Evolutionary conservation across 1,284 basidiomycete species (phyloP).

Genomic region (Bondarzewia mesenterica): DNA sequence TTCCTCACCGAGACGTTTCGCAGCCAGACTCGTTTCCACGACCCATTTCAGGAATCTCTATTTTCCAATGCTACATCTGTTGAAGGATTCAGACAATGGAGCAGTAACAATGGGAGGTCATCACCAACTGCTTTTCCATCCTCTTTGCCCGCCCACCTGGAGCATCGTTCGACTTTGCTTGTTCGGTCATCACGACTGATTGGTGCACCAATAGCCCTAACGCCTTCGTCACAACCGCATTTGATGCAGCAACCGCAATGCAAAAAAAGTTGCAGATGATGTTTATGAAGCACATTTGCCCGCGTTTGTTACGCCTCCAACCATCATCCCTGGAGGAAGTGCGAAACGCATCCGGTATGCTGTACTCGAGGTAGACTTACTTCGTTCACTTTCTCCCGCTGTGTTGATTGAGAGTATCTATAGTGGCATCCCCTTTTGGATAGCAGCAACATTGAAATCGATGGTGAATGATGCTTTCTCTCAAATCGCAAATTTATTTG

Average conservation of each 20-base stretch:
- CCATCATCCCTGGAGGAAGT: constrained; percentile 50
- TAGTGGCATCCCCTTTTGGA: constrained; percentile 85
- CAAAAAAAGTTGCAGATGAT: constrained; percentile 43
- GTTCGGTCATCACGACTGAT: constrained; percentile 72
- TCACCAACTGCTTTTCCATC: constrained; percentile 27
- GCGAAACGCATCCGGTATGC: constrained; percentile 74
- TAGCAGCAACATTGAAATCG: constrained; percentile 80
- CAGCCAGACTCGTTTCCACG: constrained; percentile 79
- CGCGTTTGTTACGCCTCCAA: constrained; percentile 68
- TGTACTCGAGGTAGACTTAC: constrained; percentile 68
- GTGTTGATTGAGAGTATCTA: background rate
- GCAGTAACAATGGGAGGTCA: constrained; percentile 40
- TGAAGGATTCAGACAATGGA: constrained; percentile 70
- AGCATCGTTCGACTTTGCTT: constrained; percentile 42
- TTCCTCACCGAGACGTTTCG: constrained; percentile 79
- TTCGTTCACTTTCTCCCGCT: constrained; percentile 4
- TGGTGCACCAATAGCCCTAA: constrained; percentile 33
- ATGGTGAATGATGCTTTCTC: constrained; percentile 36
- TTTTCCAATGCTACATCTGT: constrained; percentile 69
- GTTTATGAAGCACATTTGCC: constrained; percentile 66
- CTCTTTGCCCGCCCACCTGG: background rate
- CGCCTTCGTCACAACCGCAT: constrained; percentile 20
- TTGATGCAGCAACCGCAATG: constrained; percentile 33
- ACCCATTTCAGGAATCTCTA: constrained; percentile 73
- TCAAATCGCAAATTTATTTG: constrained; percentile 3